A percentile compares a stretch with the other conserved stretches of the same genome.
phyloP scores from a whole-genome alignment of 108 stramenopile species.

The Fragilariopsis cylindrus region DNA sequence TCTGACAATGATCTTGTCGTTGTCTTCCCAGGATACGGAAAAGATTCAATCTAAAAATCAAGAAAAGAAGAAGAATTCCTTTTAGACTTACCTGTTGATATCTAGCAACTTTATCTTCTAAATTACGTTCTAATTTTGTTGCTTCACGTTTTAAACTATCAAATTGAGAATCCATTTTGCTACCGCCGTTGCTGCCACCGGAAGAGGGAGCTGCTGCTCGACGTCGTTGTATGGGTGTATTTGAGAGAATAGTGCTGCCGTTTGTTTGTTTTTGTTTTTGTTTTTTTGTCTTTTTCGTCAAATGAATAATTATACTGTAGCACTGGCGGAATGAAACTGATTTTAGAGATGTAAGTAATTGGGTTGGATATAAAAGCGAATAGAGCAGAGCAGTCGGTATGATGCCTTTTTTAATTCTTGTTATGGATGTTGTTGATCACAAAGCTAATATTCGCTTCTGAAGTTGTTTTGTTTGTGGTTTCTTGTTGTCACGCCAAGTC shows the following conservation, averaged over 20 bases:
- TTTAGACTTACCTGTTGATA: slow-evolving; percentile 75
- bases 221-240: slow-evolving; percentile 32
- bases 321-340: not conserved
- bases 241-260: not conserved
- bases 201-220: slow-evolving; percentile 15
- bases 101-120: slow-evolving; percentile 78
- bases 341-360: too few species aligned
- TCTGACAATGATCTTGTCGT: too few species aligned
- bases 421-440: too few species aligned
- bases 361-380: too few species aligned
- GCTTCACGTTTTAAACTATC: slow-evolving; percentile 80
- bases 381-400: too few species aligned
- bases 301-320: not conserved
- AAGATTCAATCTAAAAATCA: not conserved
- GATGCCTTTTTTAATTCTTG: too few species aligned
- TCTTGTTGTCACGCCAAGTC: too few species aligned
- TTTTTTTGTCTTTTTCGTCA: not conserved
- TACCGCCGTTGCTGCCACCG: not conserved
- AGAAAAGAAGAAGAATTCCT: not conserved
- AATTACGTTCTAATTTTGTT: slow-evolving; percentile 71
- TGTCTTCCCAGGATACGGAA: not conserved
- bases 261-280: not conserved
- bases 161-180: slow-evolving; percentile 58
- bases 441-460: too few species aligned
- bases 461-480: too few species aligned